Base-by-base conservation (phyloP, 192 early-diverging fungal genomes). In the Coemansia sp. region DNA sequence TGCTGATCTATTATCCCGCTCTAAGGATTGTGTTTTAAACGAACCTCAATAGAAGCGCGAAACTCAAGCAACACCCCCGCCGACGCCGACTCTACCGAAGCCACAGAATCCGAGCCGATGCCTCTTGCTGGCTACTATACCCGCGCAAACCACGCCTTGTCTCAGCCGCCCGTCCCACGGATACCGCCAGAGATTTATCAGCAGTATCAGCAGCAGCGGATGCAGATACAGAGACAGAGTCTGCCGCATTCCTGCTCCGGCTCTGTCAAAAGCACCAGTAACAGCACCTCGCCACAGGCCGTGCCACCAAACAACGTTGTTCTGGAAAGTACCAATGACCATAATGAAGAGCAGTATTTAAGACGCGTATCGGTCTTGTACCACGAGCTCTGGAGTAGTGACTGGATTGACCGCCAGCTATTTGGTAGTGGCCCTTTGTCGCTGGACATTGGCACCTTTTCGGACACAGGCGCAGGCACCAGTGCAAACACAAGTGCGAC, bases 331-430 rank as follows among this genome's bases (percentile, higher is more conserved):
- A 42, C 25, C 10, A 59, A 70, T 7, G 49, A 60, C 42, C 48
- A 52, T 31, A 73, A 81, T 8, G 78, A 81, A 32, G 73, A 75
- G 67, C 48, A 72, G 54, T 81, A 81, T 31, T 38, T 81, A 66
- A 69, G 78, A n/a, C 78, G 73, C 25, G 78, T 72, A 12, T 81
- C 78, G 5, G 66, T 75, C 4, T 69, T 81, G 30, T 81, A 81
- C 55, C 78, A 81, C 14, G 78, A 81, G 67, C 62, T 81, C 54
- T 81, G 78, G 78, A 72, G 40, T 66, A 64, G 63, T 40, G 78
- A 81, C 45, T 81, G 78, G 78, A 49, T 69, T 22, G 78, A 81
- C n/a, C 45, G 60, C 14, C 69, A 69, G 49, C 18, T 67, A 4
- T 69, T 60, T 40, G 40, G 67, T 38, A 54, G 33, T 3, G 67